Percentiles rank a stretch among this genome's conserved stretches.
These are phyloP conservation scores for Globisporangium nunn DNA, from an alignment of 352 stramenopile genomes.

Conservation along the genomic window DNA sequence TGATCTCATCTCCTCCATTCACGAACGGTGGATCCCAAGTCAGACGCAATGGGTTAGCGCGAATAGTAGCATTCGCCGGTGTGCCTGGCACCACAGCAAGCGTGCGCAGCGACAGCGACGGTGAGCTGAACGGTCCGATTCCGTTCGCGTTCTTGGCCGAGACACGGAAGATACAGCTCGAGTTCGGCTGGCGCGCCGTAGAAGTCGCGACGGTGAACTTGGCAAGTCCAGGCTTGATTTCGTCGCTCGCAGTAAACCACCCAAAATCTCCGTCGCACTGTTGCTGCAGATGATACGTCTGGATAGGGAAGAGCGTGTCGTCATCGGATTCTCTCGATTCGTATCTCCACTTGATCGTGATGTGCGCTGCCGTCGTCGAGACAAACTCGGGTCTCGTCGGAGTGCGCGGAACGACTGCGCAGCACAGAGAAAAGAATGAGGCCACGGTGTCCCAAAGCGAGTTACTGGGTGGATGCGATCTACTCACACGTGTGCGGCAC, in stretches of 20 bases:
- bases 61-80: slow-evolving; percentile 5
- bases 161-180: slow-evolving; percentile 47
- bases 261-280: slow-evolving; percentile 34
- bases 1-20: slow-evolving; percentile 19
- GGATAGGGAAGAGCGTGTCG: slow-evolving; percentile 30
- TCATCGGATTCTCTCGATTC: neutral
- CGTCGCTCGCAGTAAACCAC: slow-evolving; percentile 34
- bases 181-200: slow-evolving; percentile 23
- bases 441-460: neutral
- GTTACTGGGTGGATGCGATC: neutral
- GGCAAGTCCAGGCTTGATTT: slow-evolving; percentile 16
- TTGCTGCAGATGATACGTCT: slow-evolving; percentile 38
- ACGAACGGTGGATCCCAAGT: slow-evolving; percentile 27
- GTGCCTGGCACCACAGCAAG: slow-evolving; percentile 15
- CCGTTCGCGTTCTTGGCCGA: slow-evolving; percentile 44
- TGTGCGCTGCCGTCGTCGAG: slow-evolving; percentile 15
- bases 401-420: slow-evolving; percentile 21
- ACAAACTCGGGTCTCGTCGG: slow-evolving; percentile 38
- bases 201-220: slow-evolving; percentile 27
- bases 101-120: slow-evolving; percentile 30
- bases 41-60: slow-evolving; percentile 10
- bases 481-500: slow-evolving; percentile 28
- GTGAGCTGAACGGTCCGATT: slow-evolving; percentile 36
- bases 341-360: slow-evolving; percentile 40
- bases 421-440: neutral